Evolutionary conservation across 345 rosid species (phyloP).

Genomic region (Melaleuca alternifolia): DNA sequence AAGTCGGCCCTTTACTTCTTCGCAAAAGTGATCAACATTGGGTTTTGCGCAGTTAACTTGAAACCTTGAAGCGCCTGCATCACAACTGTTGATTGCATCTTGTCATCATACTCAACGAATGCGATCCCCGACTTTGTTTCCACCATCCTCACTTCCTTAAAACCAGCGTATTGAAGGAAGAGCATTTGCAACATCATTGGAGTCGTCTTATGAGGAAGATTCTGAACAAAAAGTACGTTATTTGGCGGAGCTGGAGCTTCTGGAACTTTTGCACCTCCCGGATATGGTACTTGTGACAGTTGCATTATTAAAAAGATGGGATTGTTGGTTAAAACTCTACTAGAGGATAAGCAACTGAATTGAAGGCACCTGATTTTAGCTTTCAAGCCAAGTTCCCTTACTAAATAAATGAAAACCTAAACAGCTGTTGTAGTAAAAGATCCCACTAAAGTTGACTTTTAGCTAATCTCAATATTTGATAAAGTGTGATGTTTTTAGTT

Average conservation of each 20-base stretch:
- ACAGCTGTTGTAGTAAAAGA: not conserved
- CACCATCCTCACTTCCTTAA: slow-evolving; percentile 95
- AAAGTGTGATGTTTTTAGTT: not conserved
- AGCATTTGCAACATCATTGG: slow-evolving; percentile 75
- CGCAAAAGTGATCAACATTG: slow-evolving; percentile 78
- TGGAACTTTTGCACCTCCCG: slow-evolving; percentile 60
- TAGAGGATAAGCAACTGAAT: not conserved
- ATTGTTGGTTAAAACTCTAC: not conserved
- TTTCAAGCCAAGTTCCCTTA: not conserved
- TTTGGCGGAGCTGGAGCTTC: slow-evolving; percentile 95
- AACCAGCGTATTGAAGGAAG: slow-evolving; percentile 63
- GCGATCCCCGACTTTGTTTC: slow-evolving; percentile 98
- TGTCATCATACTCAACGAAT: slow-evolving; percentile 80
- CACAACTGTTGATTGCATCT: slow-evolving; percentile 79
- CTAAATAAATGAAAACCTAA: not conserved
- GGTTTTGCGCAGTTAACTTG: slow-evolving; percentile 59
- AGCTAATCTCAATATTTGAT: not conserved
- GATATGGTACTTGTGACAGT: slow-evolving; percentile 86
- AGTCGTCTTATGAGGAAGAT: slow-evolving; percentile 78
- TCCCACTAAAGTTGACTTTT: not conserved
- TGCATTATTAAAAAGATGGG: slow-evolving; percentile 15
- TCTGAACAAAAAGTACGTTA: slow-evolving; percentile 85
- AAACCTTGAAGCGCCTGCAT: slow-evolving; percentile 82
- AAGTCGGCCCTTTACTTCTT: slow-evolving; percentile 47
- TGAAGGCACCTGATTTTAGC: not conserved